These are phyloP conservation scores for Plasmopara muralis DNA, from an alignment of 352 stramenopile species.

Conservation along the genomic window DNA sequence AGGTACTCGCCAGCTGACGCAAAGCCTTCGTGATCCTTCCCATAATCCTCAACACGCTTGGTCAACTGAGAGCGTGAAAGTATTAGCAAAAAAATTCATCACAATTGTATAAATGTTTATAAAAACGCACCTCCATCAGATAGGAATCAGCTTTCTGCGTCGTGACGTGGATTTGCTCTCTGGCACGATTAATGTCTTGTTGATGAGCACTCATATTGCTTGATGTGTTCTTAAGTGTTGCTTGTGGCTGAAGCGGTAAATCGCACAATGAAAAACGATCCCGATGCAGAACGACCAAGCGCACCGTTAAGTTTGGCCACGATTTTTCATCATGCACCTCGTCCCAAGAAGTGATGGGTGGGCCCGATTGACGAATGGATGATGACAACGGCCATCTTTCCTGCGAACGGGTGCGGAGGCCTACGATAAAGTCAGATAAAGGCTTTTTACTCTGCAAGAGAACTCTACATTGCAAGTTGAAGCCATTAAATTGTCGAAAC, in stretches of 20 bases:
- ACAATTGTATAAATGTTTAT: constrained; percentile 1
- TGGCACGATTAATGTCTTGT: constrained; percentile 35
- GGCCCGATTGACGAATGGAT: constrained; percentile 11
- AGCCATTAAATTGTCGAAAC: too few species aligned
- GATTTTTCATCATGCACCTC: constrained; percentile 8
- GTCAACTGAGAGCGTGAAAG: constrained; percentile 30
- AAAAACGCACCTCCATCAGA: constrained; percentile 27
- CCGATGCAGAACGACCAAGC: not conserved
- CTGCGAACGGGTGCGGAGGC: constrained; percentile 6
- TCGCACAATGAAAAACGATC: constrained; percentile 21
- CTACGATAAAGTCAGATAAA: not conserved
- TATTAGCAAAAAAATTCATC: not conserved
- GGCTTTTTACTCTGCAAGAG: not conserved
- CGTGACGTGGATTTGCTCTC: constrained; percentile 45
- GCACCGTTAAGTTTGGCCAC: constrained; percentile 9
- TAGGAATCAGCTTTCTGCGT: constrained; percentile 52
- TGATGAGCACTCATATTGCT: constrained; percentile 37
- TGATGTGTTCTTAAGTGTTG: constrained; percentile 11
- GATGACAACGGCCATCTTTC: constrained; percentile 10
- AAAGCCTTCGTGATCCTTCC: constrained; percentile 37
- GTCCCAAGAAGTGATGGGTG: constrained; percentile 23
- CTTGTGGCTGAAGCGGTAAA: constrained; percentile 18
- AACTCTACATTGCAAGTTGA: too few species aligned
- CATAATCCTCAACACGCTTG: constrained; percentile 48
- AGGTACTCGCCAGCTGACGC: constrained; percentile 46